Evolutionary conservation across 164 flowering plant species (phyloP).

Genomic region (Saururus chinensis): DNA sequence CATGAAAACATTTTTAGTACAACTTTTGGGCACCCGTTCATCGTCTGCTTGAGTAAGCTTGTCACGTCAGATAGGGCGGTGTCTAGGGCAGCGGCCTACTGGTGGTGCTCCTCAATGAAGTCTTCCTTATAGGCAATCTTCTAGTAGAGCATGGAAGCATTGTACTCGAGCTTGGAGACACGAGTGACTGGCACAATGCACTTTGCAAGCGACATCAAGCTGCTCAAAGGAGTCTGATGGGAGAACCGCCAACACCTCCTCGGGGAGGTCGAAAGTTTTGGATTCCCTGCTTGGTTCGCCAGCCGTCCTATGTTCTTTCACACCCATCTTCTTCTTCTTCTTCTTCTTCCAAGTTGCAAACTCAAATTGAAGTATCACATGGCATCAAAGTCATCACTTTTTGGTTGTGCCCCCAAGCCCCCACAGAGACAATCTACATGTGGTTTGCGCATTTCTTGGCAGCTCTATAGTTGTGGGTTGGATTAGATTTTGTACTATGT

Average conservation of each 20-base stretch:
- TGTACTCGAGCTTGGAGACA: slow-evolving; percentile 63
- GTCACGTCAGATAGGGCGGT: slow-evolving; percentile 43
- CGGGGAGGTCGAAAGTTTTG: slow-evolving; percentile 66
- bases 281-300: too few species aligned
- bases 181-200: slow-evolving; percentile 85
- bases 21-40: slow-evolving; percentile 30
- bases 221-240: slow-evolving; percentile 89
- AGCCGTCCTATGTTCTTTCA: too few species aligned
- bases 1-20: neutral
- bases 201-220: slow-evolving; percentile 88
- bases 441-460: too few species aligned
- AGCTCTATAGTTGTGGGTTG: too few species aligned
- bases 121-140: slow-evolving; percentile 44
- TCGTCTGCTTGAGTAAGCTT: slow-evolving; percentile 39
- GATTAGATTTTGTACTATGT: too few species aligned
- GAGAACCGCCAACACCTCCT: slow-evolving; percentile 45
- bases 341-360: too few species aligned
- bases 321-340: neutral
- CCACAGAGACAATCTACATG: too few species aligned
- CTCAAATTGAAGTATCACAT: too few species aligned
- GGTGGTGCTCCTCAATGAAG: slow-evolving; percentile 45
- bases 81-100: slow-evolving; percentile 57
- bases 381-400: too few species aligned
- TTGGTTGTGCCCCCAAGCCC: too few species aligned
- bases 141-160: slow-evolving; percentile 37